phyloP scores from a whole-genome alignment of 2,329 filamentous ascomycete genomes.

The Claviceps purpurea region DNA sequence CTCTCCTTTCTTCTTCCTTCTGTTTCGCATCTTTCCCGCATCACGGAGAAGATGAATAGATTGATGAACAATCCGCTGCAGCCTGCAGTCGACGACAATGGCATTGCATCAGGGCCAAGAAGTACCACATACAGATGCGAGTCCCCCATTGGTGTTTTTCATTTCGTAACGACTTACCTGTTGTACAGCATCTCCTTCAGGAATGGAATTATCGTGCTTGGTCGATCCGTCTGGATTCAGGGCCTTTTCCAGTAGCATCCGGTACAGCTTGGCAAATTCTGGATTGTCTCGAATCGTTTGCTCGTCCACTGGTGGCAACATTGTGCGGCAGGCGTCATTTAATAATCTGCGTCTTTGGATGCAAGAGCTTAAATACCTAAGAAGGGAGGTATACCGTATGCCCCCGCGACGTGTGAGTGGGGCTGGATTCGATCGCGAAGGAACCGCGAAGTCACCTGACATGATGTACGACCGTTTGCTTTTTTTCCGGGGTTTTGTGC shows the following conservation, averaged over 20 bases:
- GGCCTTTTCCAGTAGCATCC: constrained; percentile 36
- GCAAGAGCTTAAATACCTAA: no score
- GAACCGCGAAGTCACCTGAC: constrained; percentile 23
- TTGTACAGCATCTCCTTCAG: constrained; percentile 34
- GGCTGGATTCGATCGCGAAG: constrained; percentile 14
- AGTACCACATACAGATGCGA: neutral
- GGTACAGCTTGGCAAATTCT: constrained; percentile 45
- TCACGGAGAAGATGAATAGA: neutral
- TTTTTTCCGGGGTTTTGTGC: neutral
- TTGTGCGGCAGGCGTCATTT: constrained; percentile 12
- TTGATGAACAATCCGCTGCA: neutral
- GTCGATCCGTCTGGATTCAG: constrained; percentile 47
- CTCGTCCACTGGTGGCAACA: constrained; percentile 47
- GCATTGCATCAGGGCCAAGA: neutral
- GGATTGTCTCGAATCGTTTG: constrained; percentile 42
- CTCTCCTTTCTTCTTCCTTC: neutral
- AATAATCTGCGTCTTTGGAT: no score
- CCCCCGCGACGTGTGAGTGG: neutral
- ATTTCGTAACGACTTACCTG: constrained; percentile 25
- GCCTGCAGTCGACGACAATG: neutral
- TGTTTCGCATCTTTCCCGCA: neutral
- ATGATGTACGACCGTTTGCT: neutral
- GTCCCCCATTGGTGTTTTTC: no score
- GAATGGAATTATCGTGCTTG: constrained; percentile 33
- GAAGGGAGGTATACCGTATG: no score